phyloP scores from a whole-genome alignment of 1,284 basidiomycete genomes.

The Leccinum huronense region DNA sequence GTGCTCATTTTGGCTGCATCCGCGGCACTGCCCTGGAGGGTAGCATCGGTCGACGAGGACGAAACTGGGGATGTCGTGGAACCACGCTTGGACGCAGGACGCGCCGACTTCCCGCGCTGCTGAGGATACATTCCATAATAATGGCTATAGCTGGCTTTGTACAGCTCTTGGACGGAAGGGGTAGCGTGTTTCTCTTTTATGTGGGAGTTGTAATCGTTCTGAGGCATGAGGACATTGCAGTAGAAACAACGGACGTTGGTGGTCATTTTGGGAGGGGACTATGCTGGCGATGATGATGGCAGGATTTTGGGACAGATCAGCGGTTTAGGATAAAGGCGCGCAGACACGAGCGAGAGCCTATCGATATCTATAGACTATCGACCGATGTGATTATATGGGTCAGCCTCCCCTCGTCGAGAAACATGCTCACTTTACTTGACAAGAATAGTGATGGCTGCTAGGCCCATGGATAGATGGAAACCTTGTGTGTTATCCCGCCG shows the following conservation, averaged over 20 bases:
- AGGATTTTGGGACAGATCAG: neutral
- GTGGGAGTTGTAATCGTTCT: slow-evolving; percentile 13
- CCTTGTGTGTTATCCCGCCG: neutral
- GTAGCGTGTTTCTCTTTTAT: slow-evolving; percentile 14
- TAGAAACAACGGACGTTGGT: slow-evolving; percentile 16
- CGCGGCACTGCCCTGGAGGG: neutral
- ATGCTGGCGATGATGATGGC: neutral
- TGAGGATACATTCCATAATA: slow-evolving; percentile 6
- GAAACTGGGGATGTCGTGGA: neutral
- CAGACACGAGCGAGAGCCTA: neutral
- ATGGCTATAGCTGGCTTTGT: slow-evolving; percentile 4
- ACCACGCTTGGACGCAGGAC: neutral
- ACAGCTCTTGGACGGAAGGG: slow-evolving; percentile 11
- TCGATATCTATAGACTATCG: neutral
- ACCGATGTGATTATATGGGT: neutral
- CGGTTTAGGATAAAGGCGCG: neutral
- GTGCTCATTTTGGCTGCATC: slow-evolving; percentile 11
- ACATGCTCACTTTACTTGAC: slow-evolving; percentile 3
- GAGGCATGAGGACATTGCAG: slow-evolving; percentile 16
- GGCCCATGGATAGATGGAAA: neutral
- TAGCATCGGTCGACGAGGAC: slow-evolving; percentile 4
- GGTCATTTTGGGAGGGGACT: slow-evolving; percentile 8
- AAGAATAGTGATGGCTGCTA: neutral
- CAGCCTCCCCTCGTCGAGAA: neutral
- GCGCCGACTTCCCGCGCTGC: neutral